Conservation (phyloP, 2,329 filamentous ascomycete species). For the Colletotrichum sp. region DNA sequence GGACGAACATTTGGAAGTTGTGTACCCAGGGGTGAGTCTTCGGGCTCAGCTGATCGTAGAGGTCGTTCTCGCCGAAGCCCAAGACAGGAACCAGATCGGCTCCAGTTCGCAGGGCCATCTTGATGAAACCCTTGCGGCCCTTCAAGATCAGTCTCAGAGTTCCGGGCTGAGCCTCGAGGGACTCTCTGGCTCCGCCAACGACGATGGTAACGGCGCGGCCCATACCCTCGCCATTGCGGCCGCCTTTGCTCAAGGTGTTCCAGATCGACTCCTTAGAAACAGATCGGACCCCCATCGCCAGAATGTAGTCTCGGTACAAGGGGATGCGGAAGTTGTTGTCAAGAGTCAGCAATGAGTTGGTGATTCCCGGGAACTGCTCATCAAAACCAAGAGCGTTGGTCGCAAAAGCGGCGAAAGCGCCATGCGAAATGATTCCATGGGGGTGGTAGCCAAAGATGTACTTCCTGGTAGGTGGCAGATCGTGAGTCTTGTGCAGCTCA, state of each 20-base stretch:
- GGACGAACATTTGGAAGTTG: conserved; percentile 81
- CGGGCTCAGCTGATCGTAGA: conserved; percentile 89
- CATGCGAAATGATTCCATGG: conserved; percentile 96
- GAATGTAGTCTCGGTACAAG: conserved; percentile 92
- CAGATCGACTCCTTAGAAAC: conserved; percentile 93
- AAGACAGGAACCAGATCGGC: conserved; percentile 93
- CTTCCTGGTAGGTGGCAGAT: conserved; percentile 81
- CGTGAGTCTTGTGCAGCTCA: conserved; percentile 81
- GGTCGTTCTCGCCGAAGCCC: conserved; percentile 92
- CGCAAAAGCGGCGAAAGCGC: conserved; percentile 90
- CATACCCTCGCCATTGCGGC: conserved; percentile 80
- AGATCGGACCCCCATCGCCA: conserved; percentile 84
- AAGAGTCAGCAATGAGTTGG: conserved; percentile 91
- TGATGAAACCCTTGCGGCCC: conserved; percentile 89
- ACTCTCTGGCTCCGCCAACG: conserved; percentile 89
- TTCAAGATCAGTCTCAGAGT: conserved; percentile 79
- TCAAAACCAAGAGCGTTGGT: conserved; percentile 90
- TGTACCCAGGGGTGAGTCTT: conserved; percentile 80
- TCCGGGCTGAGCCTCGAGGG: conserved; percentile 84
- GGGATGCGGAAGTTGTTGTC: conserved; percentile 95
- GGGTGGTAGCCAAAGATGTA: conserved; percentile 98
- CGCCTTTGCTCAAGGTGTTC: conserved; percentile 83
- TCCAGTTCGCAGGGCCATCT: conserved; percentile 89
- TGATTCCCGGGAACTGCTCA: conserved; percentile 91
- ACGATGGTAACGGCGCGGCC: conserved; percentile 97